phyloP scores from a whole-genome alignment of 768 basidiomycete species.

The Pleurotus giganteus region DNA sequence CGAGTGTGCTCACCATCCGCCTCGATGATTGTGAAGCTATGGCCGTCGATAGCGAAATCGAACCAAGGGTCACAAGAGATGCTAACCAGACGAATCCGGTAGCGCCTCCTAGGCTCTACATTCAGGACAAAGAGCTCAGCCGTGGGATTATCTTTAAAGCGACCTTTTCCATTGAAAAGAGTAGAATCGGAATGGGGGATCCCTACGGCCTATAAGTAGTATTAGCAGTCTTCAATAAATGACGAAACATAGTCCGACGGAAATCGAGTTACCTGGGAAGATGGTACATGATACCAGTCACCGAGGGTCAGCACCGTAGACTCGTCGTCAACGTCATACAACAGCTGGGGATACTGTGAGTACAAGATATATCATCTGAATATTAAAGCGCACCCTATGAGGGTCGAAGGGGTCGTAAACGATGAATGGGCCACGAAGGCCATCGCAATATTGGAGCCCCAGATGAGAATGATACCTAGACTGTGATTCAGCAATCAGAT shows the following conservation, averaged over 20 bases:
- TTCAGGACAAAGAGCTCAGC: background rate
- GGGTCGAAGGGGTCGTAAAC: background rate
- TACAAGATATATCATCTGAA: background rate
- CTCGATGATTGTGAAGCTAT: conserved; percentile 40
- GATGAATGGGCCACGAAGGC: conserved; percentile 28
- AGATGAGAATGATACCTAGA: conserved; percentile 4
- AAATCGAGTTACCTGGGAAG: background rate
- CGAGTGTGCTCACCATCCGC: conserved; percentile 32
- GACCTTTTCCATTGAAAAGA: conserved; percentile 4
- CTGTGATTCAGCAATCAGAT: background rate
- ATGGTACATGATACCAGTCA: conserved; percentile 5
- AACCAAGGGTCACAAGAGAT: conserved; percentile 17
- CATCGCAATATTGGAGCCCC: background rate
- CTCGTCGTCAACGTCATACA: background rate
- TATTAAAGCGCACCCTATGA: background rate
- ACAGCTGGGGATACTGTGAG: background rate
- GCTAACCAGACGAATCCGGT: conserved; percentile 7
- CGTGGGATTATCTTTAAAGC: background rate
- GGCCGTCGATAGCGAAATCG: conserved; percentile 37
- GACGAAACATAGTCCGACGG: too few relatives aligned
- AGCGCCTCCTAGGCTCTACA: conserved; percentile 18
- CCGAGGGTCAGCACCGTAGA: background rate
- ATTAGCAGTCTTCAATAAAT: too few relatives aligned
- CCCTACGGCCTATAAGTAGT: background rate
- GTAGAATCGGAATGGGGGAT: background rate